Evolutionary conservation across 306 rosid species (phyloP), one percentile per base, ranked within the genome.

Genomic region (Parietaria judaica): DNA sequence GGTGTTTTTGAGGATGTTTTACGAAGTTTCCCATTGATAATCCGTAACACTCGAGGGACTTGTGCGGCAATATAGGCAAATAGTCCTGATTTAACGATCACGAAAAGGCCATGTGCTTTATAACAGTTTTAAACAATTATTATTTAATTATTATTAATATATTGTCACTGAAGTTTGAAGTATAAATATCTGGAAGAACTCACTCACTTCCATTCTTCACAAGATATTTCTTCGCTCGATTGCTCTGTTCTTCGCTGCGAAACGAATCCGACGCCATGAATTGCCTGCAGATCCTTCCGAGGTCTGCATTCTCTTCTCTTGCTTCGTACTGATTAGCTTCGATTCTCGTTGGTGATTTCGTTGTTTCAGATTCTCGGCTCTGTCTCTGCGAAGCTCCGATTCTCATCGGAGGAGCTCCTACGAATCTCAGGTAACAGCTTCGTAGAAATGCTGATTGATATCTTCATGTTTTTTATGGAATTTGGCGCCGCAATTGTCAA

Each of bases 241-340:
- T 41, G 31, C 31, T 41, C 45, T 8, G 45, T 41, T 41, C 45
- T 41, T 41, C 45, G 45, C 2, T 41, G 45, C 45, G 45, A 41
- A 3, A 41, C 7, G 45, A 41, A 41, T 41, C 45, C 6, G 45
- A 23, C 6, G 14, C 8, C 56, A 90, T 90, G 97, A 69, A 77
- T 66, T 82, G 86, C 76, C 86, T 90, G 51, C 86, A 73, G 74
- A 83, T 55, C 74, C 81, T 84, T 69, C 59, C 86, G 12, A 69
- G 81, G 95, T 86, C 17, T 34, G 77, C 50, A 45, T 14, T 51
- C 79, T 36, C 63, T 0, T 43, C 56, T 68, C 23, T 16, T 53
- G 41, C 43, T 11, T 36, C 52, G 36, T 53, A 17, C 7, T 37
- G 65, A 51, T 51, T 47, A 15, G 36, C n/a, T 66, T 62, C 16